Evolutionary conservation across 495 filamentous ascomycete genomes (phyloP).

Genomic region (Venustampulla echinocandica): DNA sequence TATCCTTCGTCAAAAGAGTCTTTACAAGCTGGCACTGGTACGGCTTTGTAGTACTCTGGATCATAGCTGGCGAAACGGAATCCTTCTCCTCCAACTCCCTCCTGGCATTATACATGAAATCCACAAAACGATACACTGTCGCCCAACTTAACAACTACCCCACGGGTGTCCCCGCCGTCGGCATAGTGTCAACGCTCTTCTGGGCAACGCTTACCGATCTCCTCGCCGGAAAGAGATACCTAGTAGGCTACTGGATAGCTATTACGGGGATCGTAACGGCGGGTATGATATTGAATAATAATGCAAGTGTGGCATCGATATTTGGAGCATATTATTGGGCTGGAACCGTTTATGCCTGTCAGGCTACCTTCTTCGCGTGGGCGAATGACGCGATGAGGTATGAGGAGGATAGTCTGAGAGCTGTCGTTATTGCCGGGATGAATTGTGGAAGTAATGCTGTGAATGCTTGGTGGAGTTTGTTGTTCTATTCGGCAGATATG

Average conservation of each 20-base stretch:
- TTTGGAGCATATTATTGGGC: conserved; percentile 48
- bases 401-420: conserved; percentile 36
- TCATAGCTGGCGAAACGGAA: conserved; percentile 41
- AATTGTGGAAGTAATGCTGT: conserved; percentile 48
- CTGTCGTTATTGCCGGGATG: conserved; percentile 45
- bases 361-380: conserved; percentile 52
- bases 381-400: conserved; percentile 48
- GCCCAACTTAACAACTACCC: conserved; percentile 41
- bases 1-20: conserved; percentile 31
- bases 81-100: conserved; percentile 40
- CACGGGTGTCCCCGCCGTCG: conserved; percentile 38
- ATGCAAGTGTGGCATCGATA: conserved; percentile 31
- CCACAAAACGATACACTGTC: conserved; percentile 33
- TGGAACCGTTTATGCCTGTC: conserved; percentile 46
- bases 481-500: conserved; percentile 52
- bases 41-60: conserved; percentile 41
- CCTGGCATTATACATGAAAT: conserved; percentile 37
- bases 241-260: conserved; percentile 47
- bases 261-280: conserved; percentile 39
- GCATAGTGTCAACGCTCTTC: conserved; percentile 43
- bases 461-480: conserved; percentile 53
- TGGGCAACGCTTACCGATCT: conserved; percentile 46
- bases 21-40: conserved; percentile 40
- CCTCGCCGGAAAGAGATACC: conserved; percentile 38
- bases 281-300: conserved; percentile 39